phyloP scores from a whole-genome alignment of 768 basidiomycete genomes.

The Daedalea quercina region DNA sequence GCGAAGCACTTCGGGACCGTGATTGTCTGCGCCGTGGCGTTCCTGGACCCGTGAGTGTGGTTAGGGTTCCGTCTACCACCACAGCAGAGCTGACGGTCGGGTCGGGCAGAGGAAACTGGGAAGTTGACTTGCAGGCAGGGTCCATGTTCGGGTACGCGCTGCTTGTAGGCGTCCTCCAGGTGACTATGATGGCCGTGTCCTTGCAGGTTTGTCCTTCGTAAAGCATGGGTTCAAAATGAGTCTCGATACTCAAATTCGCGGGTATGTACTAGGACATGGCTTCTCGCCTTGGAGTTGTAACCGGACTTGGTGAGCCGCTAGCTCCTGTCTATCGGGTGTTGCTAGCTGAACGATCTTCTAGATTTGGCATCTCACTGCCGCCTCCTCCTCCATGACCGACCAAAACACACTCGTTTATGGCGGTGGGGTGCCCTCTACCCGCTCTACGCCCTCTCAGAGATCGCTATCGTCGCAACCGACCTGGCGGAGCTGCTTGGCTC shows the following conservation, averaged over 20 bases:
- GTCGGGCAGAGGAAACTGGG: constrained; percentile 70
- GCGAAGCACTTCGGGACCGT: constrained; percentile 73
- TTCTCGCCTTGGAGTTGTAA: constrained; percentile 75
- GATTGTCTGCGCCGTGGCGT: constrained; percentile 80
- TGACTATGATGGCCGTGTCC: constrained; percentile 80
- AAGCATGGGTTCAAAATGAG: too few species aligned
- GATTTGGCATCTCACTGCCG: constrained; percentile 45
- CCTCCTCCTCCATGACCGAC: constrained; percentile 36
- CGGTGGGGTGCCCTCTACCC: constrained; percentile 38
- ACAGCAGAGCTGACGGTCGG: neutral
- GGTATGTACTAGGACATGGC: constrained; percentile 43
- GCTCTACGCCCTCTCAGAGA: constrained; percentile 36
- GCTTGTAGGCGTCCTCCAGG: constrained; percentile 77
- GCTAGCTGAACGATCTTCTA: constrained; percentile 4
- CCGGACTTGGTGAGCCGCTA: constrained; percentile 45
- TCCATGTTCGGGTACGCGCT: constrained; percentile 80
- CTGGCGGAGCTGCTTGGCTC: constrained; percentile 55
- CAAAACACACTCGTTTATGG: constrained; percentile 29
- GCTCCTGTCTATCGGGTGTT: too few species aligned
- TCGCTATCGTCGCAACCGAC: constrained; percentile 52
- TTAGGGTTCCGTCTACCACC: neutral
- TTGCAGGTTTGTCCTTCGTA: constrained; percentile 54
- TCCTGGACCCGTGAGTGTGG: constrained; percentile 72
- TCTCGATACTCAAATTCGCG: too few species aligned
- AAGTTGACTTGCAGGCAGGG: constrained; percentile 84